Evolutionary conservation across 202 grass and related monocot species (phyloP), one percentile per base, ranked within the genome.

Genomic region (Brachypodium distachyon): DNA sequence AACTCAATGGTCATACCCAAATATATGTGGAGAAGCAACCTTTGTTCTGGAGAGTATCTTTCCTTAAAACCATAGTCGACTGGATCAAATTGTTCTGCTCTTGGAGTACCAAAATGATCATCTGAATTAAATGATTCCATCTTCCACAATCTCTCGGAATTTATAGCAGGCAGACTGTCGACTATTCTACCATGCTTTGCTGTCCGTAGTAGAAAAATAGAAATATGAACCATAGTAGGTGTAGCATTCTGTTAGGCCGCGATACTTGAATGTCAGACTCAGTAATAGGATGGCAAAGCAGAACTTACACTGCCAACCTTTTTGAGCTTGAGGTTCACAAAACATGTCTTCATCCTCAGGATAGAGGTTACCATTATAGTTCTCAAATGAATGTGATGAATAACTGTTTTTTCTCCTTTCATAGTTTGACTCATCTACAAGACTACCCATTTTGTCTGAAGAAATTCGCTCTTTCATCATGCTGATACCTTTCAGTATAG

Each of bases 261-360:
- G 76, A 66, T 9, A 65, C 32, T 42, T 57, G 25, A 59, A 56
- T 71, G 33, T 51, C 48, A 72, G 25, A 64, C 71, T 53, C 23
- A 22, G 33, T 81, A 73, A 38, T 38, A 81, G 85, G 42, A 77
- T 72, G 57, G 27, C 18, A 48, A 22, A 70, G 12, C 2, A 74
- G 39, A 77, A 87, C 84, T 87, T 81, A 90, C 88, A 56, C 73
- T 67, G 71, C 76, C 81, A 84, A 62, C 76, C 38, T 61, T 74
- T 70, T 87, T 68, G 50, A 77, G 50, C 36, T 73, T 49, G 52
- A 34, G 40, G 42, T 81, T 73, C 67, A 56, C 19, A 73, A 61
- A 74, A 73, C 71, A 81, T 87, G 38, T 73, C 72, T 80, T 81
- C 80, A 37, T 90, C 77, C 59, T 67, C 58, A 23, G 27, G 42